Evolutionary conservation across 768 basidiomycete genomes (phyloP), one percentile per base, ranked within the genome.

Genomic region (Russula sp.): DNA sequence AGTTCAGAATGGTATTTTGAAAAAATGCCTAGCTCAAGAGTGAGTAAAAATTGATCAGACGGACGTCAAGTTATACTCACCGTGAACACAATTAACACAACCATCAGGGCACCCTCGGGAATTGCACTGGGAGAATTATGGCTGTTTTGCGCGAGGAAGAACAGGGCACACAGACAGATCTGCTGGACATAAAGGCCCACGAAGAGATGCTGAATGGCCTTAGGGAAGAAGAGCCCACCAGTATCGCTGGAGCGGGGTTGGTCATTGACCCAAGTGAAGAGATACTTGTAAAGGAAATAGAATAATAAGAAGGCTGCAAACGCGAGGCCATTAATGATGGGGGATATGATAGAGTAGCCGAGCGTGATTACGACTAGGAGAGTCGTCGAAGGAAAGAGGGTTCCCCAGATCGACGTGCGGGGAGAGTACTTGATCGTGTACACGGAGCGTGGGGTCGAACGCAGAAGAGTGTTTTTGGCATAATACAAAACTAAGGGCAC

Each of bases 221-320:
- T 91, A n/a, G 94, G 94, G 81, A 94, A 98, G 80, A 97, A 98
- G 56, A 91, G 73, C 0, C 96, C 96, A 40, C 96, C 95, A 0
- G 94, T 96, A 62, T 96, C 94, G 55, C 78, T 78, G 6, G 80
- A 75, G 0, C 80, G 74, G 5, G 87, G 83, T 72, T 92, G 88
- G 59, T 90, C 87, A 70, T 84, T 84, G 63, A 84, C 85, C 75
- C 75, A 76, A 20, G 72, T 63, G 71, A 75, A 75, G 22, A 72
- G 67, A 63, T 75, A 76, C 69, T 90, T 92, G 82, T 90, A 94
- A 40, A 92, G 76, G 61, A 85, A 76, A 74, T 89, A 95, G 76
- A 93, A 90, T 50, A 87, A 74, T 73, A 89, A 87, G 79, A 98
- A 97, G 1, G 91, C 85, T 28, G 81, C 79, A 67, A 84, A 84